These are phyloP conservation scores for Aurifilum marmelostoma DNA, from an alignment of 2,329 filamentous ascomycete species.

Conservation along the genomic window DNA sequence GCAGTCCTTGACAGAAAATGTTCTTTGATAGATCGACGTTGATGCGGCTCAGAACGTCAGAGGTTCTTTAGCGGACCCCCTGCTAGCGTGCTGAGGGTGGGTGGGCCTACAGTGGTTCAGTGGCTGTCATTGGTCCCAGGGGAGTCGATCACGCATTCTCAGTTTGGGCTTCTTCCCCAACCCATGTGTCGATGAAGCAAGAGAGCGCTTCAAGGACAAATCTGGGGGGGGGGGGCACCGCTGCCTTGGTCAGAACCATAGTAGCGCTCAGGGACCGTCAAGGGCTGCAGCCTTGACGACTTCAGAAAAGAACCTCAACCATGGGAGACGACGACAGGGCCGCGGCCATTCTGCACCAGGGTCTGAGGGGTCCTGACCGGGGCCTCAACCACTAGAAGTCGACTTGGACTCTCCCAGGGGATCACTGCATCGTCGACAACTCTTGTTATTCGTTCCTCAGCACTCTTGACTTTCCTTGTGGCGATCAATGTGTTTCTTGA, in stretches of 20 bases:
- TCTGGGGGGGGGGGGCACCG: not conserved
- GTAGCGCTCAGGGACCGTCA: not conserved
- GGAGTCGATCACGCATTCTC: conserved; percentile 39
- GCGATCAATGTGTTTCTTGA: conserved; percentile 24
- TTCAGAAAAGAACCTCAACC: not conserved
- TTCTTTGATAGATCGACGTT: conserved; percentile 29
- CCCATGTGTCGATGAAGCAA: conserved; percentile 43
- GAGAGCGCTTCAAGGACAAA: conserved; percentile 34
- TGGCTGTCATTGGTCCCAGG: conserved; percentile 2
- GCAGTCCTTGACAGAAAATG: not conserved
- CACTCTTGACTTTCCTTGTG: conserved; percentile 16
- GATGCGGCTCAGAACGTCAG: conserved; percentile 36
- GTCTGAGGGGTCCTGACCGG: too few relatives aligned
- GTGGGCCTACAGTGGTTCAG: conserved; percentile 8
- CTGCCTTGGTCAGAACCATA: not conserved
- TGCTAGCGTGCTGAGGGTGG: conserved; percentile 34
- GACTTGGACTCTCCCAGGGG: too few relatives aligned
- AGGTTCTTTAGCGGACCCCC: conserved; percentile 33
- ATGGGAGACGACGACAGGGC: not conserved
- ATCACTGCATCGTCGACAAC: not conserved
- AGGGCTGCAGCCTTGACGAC: not conserved
- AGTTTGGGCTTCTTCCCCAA: conserved; percentile 41
- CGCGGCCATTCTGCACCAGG: not conserved
- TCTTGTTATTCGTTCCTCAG: not conserved
- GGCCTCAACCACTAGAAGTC: too few relatives aligned